A percentile compares a stretch with the other conserved stretches of the same genome.
Evolutionary conservation across 1,284 basidiomycete species (phyloP).

Genomic region (Puccinia coronata): DNA sequence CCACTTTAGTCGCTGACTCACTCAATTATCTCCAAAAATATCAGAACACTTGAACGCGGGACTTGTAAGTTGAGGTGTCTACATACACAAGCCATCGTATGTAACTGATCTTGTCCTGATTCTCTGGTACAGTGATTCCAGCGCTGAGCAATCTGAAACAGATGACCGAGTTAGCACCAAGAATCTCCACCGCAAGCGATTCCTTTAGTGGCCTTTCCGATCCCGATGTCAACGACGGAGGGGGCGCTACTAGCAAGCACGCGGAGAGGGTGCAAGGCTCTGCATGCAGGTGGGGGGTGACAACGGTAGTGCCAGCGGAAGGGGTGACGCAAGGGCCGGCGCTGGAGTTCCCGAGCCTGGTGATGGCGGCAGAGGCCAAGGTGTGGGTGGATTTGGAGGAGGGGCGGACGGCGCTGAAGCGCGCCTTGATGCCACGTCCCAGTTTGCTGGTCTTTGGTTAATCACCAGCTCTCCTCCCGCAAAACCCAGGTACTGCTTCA

Average conservation of each 20-base stretch:
- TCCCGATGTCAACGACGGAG: constrained; percentile 99
- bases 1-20: too few relatives aligned
- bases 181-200: constrained; percentile 17
- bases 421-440: constrained; percentile 91
- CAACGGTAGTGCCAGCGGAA: constrained; percentile 87
- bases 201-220: constrained; percentile 67
- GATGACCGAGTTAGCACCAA: constrained; percentile 29
- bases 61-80: constrained; percentile 10
- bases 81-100: background rate
- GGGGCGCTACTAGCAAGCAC: constrained; percentile 97
- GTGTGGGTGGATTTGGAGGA: constrained; percentile 84
- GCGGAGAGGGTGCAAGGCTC: constrained; percentile 94
- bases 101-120: background rate
- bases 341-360: constrained; percentile 86
- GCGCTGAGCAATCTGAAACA: constrained; percentile 34
- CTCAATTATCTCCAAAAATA: too few relatives aligned
- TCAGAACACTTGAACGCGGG: too few relatives aligned
- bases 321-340: constrained; percentile 98
- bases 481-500: too few relatives aligned
- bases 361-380: constrained; percentile 77
- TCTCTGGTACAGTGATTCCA: constrained; percentile 10
- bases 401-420: constrained; percentile 74
- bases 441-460: too few relatives aligned
- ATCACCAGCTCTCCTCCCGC: too few relatives aligned
- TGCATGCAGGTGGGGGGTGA: constrained; percentile 95